These are phyloP conservation scores for Yamadazyma atlantica DNA, from an alignment of 1,139 yeast species.

Conservation along the genomic window DNA sequence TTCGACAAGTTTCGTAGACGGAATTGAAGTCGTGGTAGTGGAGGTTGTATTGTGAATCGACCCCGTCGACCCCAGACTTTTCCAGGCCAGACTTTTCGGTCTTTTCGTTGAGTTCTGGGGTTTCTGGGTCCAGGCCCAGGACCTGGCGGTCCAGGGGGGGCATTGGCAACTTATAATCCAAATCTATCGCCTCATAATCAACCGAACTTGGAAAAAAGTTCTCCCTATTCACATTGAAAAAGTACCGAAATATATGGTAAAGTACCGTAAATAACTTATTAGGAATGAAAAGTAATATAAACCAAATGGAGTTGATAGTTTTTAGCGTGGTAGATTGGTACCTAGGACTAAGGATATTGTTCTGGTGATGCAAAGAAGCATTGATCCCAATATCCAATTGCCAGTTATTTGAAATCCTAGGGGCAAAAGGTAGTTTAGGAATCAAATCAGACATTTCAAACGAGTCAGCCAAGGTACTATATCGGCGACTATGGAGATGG, in stretches of 20 bases:
- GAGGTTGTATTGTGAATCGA: conserved; percentile 5
- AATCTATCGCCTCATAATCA: conserved; percentile 12
- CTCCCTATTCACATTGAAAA: conserved; percentile 19
- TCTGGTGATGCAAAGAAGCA: conserved; percentile 23
- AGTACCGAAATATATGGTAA: conserved; percentile 31
- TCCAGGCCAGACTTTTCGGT: no score
- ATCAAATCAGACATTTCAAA: conserved; percentile 33
- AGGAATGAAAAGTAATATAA: conserved; percentile 49
- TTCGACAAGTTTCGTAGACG: conserved; percentile 40
- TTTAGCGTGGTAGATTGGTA: conserved; percentile 3
- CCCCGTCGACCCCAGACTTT: no score
- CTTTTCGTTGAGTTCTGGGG: no score
- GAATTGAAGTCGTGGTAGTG: conserved; percentile 37
- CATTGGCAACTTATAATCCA: conserved; percentile 6
- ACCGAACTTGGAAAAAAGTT: conserved; percentile 12
- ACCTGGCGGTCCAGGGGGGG: no score
- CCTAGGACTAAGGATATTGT: conserved; percentile 2
- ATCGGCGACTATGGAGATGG: conserved; percentile 6
- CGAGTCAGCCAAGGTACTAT: conserved; percentile 31
- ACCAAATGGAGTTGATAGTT: conserved; percentile 33
- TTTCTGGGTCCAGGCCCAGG: no score
- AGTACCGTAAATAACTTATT: conserved; percentile 35
- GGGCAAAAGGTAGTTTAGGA: conserved; percentile 46
- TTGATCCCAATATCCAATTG: conserved; percentile 48
- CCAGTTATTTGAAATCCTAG: conserved; percentile 41